These are phyloP conservation scores for Hypoxylon sp. DNA, from an alignment of 2,329 filamentous ascomycete species.

Conservation along the genomic window DNA sequence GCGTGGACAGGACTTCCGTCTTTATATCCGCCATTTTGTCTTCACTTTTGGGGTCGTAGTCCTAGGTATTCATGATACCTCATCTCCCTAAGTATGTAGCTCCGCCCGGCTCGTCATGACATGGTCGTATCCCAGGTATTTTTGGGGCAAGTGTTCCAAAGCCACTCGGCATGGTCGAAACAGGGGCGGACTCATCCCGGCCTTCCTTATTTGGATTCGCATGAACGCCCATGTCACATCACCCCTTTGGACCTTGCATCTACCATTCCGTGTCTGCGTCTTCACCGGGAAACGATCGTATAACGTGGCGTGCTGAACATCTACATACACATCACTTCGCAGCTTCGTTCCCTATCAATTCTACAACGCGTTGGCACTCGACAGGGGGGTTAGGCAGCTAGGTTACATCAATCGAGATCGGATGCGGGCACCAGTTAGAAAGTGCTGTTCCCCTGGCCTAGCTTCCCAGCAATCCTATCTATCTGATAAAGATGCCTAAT, in stretches of 20 bases:
- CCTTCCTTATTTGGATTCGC: conserved; percentile 40
- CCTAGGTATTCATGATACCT: conserved; percentile 2
- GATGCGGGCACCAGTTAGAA: neutral
- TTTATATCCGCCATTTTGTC: conserved; percentile 23
- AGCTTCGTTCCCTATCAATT: conserved; percentile 20
- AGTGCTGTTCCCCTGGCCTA: neutral
- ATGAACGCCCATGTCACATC: conserved; percentile 29
- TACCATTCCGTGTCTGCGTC: neutral
- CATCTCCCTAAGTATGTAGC: neutral
- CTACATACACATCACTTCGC: too few relatives aligned
- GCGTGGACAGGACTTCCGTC: neutral
- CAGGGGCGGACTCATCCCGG: conserved; percentile 23
- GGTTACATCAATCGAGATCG: too few relatives aligned
- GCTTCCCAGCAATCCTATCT: neutral
- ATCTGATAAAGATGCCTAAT: too few relatives aligned
- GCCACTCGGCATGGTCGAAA: too few relatives aligned
- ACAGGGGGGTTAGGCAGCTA: neutral
- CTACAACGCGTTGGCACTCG: conserved; percentile 14
- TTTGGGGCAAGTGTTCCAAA: conserved; percentile 6
- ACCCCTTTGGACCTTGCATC: conserved; percentile 2
- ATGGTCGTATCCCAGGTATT: conserved; percentile 4
- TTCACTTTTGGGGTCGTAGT: neutral
- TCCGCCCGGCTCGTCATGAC: conserved; percentile 9
- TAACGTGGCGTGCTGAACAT: neutral
- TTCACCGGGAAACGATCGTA: neutral